Evolutionary conservation across 1,284 basidiomycete genomes (phyloP), one percentile per base, ranked within the genome.

Genomic region (Apiotrichum sp.): DNA sequence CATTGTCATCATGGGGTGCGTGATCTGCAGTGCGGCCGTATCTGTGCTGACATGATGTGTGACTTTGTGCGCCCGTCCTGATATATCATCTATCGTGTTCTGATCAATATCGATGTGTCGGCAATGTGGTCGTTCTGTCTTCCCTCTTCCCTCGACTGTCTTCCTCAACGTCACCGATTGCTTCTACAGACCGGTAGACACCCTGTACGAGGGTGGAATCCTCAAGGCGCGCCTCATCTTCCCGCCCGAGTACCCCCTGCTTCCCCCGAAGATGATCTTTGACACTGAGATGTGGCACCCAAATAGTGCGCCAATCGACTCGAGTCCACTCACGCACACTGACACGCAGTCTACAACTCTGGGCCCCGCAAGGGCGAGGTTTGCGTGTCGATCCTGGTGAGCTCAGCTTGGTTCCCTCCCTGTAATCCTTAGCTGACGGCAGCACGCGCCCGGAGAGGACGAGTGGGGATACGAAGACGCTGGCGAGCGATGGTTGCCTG

Each of bases 271-370:
- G 83, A 92, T 98, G 90, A 84, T 84, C 55, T 98, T 98, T 74
- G 82, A 88, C 62, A 93, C 93, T 5, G 85, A 86, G 59, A 98
- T 98, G 93, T 98, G 95, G 95, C 95, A 98, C 78, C 95, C 96
- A 11, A 98, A 97, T 77, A 90, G 93, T 95, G 63, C 69, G 83
- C 74, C 6, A 11, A n/a, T n/a, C 11, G 16, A 29, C n/a, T 36
- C 22, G 22, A 22, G 22, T 22, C 22, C 22, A 22, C 22, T 22
- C 22, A 22, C 22, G 22, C 2, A 8, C 4, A 6, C 41, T 52
- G 32, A 51, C 34, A 11, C 22, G 6, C 66, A 96, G 93, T 96
- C 68, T 98, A 98, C 72, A 70, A 84, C 22, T 87, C 91, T 74
- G 92, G 93, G 65, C 93, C 95, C 69, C 73, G 84, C 33, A 90